Conservation (phyloP, 2,329 filamentous ascomycete species). For the Fusarium sp. region DNA sequence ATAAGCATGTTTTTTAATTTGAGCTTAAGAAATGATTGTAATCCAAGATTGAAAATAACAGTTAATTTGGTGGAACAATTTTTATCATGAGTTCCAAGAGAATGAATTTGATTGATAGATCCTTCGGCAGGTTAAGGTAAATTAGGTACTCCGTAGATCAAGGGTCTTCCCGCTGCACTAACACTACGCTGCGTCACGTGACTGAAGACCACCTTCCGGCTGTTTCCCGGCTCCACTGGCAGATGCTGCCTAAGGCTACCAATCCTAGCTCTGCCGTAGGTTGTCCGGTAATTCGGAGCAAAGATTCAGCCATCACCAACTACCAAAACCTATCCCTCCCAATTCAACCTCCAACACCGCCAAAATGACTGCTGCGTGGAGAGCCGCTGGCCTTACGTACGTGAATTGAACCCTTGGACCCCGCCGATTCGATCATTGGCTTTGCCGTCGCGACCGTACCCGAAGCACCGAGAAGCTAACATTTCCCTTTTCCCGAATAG, state of each 20-base stretch:
- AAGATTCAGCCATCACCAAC: conserved; percentile 56
- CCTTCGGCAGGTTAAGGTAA: background rate
- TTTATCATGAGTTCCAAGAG: background rate
- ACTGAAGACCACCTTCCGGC: background rate
- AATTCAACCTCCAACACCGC: conserved; percentile 58
- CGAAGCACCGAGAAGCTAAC: conserved; percentile 55
- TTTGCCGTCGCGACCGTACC: conserved; percentile 22
- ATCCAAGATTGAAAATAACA: conserved; percentile 2
- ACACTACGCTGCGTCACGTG: conserved; percentile 28
- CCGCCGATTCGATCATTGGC: conserved; percentile 34
- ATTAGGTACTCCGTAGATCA: conserved; percentile 7
- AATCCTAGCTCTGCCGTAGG: conserved; percentile 41
- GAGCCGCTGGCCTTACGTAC: conserved; percentile 96
- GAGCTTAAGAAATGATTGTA: conserved; percentile 10
- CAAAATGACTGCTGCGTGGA: conserved; percentile 98
- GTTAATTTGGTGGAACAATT: background rate
- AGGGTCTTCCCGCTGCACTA: conserved; percentile 1
- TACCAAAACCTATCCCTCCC: conserved; percentile 50
- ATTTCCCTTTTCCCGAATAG: conserved; percentile 64
- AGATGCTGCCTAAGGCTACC: conserved; percentile 52
- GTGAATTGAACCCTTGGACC: conserved; percentile 59
- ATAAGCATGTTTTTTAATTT: conserved; percentile 20
- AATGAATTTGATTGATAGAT: background rate
- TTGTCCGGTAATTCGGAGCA: conserved; percentile 53
- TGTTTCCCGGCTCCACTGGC: conserved; percentile 33